phyloP scores from a whole-genome alignment of 257 asterid species.

The Parsonsia alboflavescens region DNA sequence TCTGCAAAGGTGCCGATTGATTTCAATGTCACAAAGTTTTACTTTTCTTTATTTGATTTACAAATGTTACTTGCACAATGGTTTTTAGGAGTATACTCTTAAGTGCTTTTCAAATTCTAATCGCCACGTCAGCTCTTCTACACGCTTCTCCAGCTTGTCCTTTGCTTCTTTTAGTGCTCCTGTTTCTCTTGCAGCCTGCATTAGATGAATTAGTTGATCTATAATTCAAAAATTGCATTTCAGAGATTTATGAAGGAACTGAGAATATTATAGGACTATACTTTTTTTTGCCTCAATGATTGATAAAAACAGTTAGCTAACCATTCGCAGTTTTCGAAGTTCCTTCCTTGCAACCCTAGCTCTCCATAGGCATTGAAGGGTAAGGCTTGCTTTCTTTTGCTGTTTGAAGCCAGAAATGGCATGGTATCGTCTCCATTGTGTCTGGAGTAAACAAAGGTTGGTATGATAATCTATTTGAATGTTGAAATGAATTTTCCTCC shows the following conservation, averaged over 20 bases:
- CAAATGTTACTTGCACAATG: neutral
- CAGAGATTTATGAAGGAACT: neutral
- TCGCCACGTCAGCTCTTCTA: conserved; percentile 90
- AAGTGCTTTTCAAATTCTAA: conserved; percentile 84
- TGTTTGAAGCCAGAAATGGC: conserved; percentile 49
- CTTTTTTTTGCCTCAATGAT: neutral
- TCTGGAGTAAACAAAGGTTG: conserved; percentile 37
- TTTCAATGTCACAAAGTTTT: conserved; percentile 1
- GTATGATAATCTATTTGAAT: conserved; percentile 11
- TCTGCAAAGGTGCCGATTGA: conserved; percentile 38
- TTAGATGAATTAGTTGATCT: conserved; percentile 13
- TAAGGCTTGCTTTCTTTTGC: conserved; percentile 47
- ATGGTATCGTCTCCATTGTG: conserved; percentile 72
- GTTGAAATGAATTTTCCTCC: neutral
- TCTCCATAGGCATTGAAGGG: conserved; percentile 94
- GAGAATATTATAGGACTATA: neutral
- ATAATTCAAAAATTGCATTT: conserved; percentile 10
- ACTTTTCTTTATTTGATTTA: neutral
- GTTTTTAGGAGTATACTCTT: conserved; percentile 41
- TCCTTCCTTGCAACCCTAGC: conserved; percentile 74
- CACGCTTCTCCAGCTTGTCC: conserved; percentile 92
- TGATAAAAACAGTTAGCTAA: conserved; percentile 23
- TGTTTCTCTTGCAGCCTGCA: conserved; percentile 92
- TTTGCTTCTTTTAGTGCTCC: conserved; percentile 95
- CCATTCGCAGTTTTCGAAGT: conserved; percentile 83